Base-by-base conservation (phyloP, 2,329 filamentous ascomycete genomes). In the Thielaviopsis ethacetica region DNA sequence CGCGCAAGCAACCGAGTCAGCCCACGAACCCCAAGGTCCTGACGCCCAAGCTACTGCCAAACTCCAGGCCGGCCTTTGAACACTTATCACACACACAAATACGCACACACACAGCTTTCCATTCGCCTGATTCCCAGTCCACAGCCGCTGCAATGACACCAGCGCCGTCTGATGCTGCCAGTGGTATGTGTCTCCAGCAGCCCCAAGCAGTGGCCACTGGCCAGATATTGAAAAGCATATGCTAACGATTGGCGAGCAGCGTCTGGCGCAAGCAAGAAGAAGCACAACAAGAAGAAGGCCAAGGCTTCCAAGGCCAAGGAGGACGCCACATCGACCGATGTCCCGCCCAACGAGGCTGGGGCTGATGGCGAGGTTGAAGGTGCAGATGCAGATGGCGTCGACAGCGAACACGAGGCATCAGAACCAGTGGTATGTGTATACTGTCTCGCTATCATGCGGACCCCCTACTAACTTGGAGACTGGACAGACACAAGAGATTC, bases 281-380 rank as follows among this genome's bases (percentile, higher is more conserved):
- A 78, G 71, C 77, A 75, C 67, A 77, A 75, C 65, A 81, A 77
- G 65, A 82, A 80, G 70, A 82, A 79, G 72, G 80, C 78, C 73
- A 78, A 75, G 64, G 72, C 72, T 52, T 71, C 70, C 67, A 78
- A 76, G 67, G 68, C 70, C 60, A 77, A 76, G 65, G 71, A 73
- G 34, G 55, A 56, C 30, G 30, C 52, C n/a, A 15, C 53, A 52
- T 26, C 44, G n/a, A 19, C 17, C 47, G 53, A 26, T 34, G 41
- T 30, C 10, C 19, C 26, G 27, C n/a, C 54, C 41, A 55, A 59
- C 62, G 73, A 74, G 60, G 70, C 72, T 63, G 73, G 75, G 57
- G 67, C 71, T 57, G 68, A 69, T 50, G 58, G 50, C 13, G 56
- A 63, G 55, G 60, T 56, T 21, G n/a, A 49, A 21, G 44, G n/a